Base-by-base conservation (phyloP, 495 filamentous ascomycete genomes). In the Penicillium tannophilum region DNA sequence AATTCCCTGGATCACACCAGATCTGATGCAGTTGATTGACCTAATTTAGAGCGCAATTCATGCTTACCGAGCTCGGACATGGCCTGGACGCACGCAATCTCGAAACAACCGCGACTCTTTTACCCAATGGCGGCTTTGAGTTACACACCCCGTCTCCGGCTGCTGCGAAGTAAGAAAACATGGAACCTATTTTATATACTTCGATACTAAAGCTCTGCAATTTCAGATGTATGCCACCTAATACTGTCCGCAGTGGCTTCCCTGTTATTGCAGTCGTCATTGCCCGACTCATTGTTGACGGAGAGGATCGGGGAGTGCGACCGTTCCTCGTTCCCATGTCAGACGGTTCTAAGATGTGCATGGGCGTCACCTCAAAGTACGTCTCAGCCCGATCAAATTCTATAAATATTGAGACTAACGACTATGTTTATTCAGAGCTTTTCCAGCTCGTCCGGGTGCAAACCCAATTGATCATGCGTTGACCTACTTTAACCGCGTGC, bases 51-150 rank as follows among this genome's bases (percentile, higher is more conserved):
- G 16, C 48, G 3, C 66, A 70, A 42, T 77, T 66, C 47, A 57
- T 76, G 59, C 58, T 77, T 0, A 77, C 70, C 2, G 74, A 77
- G 56, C 44, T 76, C 19, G 70, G 73, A 2, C 74, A 74, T 53
- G 73, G 75, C 1, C 52, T 73, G 4, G 75, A 77, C 62, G 73
- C 73, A 10, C 59, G 60, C 6, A 72, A 72, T 26, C 56, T 77
- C 19, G 73, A 77, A 63, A 77, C 75, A 16, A 75, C 69, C 9
- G 75, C 72, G 23, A 75, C 71, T 17, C 58, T 52, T 14, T 55
- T 67, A 43, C 52, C 65, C 19, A 61, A 74, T 52, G 72, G 75
- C 6, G 63, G 55, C 2, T 75, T 78, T 61, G 63, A 69, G 6
- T 51, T 76, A 14, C 63, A 76, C 48, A 68, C 68, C 0, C 72